Evolutionary conservation across 1,284 basidiomycete species (phyloP), one percentile per base, ranked within the genome.

Genomic region (Moniliella sp.): DNA sequence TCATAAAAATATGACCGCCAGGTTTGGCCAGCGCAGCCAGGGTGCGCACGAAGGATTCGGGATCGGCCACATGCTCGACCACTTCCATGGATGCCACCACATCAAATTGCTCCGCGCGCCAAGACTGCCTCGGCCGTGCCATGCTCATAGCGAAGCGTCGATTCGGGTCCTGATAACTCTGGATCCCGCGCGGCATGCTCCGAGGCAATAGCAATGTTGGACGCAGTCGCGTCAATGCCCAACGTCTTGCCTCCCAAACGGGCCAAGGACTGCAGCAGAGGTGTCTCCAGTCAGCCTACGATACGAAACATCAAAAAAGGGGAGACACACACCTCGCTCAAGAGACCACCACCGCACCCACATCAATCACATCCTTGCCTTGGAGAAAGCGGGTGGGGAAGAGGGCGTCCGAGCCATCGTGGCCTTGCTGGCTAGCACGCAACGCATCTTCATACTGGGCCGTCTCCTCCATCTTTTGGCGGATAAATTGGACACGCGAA

Each of bases 41-140:
- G 11, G 39, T 44, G 13, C 46, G 43, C 10, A 59, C 37, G 61
- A 99, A 99, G 4, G 70, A 69, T 8, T 72, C 67, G 0, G 91
- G 88, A 46, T 84, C 74, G 54, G 91, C 78, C 37, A 99, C 91
- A 55, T 99, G 91, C 64, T 99, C 91, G 27, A 99, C 58, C 11
- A 99, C 86, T 59, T 99, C 91, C 83, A 97, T 84, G 7, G 83
- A 79, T 58, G 83, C 91, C 10, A 99, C 84, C 4, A 88, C 68
- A 59, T 97, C 88, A 56, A 77, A 97, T 27, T 68, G 63, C 14
- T 3, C 35, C 33, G 15, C 31, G 30, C 11, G 27, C 30, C 2
- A 83, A 58, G 4, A 72, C 68, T 0, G 69, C 67, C 57, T 94
- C 88, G 0, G 79, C 83, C 0, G 78, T 69, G 0, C 72, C 69